Base-by-base conservation (phyloP, 2,329 filamentous ascomycete species). In the Colletotrichum incanum region DNA sequence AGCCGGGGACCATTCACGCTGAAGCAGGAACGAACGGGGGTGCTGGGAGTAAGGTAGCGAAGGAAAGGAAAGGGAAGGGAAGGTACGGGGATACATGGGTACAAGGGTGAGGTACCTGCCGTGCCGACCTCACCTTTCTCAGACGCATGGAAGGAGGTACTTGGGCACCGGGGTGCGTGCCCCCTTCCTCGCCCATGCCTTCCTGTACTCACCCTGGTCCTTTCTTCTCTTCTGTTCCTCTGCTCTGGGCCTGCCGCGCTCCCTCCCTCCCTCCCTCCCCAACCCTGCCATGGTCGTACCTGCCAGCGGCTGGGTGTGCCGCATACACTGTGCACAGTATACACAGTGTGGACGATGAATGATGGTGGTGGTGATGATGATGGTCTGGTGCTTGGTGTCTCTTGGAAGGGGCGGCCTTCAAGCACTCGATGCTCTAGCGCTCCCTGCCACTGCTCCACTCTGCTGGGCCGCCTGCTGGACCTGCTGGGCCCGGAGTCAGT, bases 1-100 rank as follows among this genome's bases (percentile, higher is more conserved):
- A 54, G 55, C 41, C 41, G 56, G 50, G 64, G 68, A 47, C 64
- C 50, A 59, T 72, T 64, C 39, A 60, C 70, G 39, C 70, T 73
- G 67, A 72, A 41, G 66, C 70, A 71, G 67, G 67, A 66, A 71
- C 66, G 67, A 66, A 71, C 62, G 31, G 61, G 67, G 56, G 55
- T 58, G 37, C 43, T 39, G 45, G 54, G 62, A 61, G 47, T 34
- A 18, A 34, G 49, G 54, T 16, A 56, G 20, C 31, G 54, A 37
- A 56, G n/a, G 31, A 20, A 37, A 55, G 31, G 31, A 11, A 55
- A 37, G 52, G 52, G 23, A 41, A 18, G 28, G 61, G 39, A 55
- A 52, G 45, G 49, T 52, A 60, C 23, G 41, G 20, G 11, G 58
- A 26, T 59, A 65, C 52, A 45, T 56, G 41, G 66, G 50, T 65